Evolutionary conservation across 2,329 filamentous ascomycete genomes (phyloP).

Genomic region (Conoideocrella luteorostrata): DNA sequence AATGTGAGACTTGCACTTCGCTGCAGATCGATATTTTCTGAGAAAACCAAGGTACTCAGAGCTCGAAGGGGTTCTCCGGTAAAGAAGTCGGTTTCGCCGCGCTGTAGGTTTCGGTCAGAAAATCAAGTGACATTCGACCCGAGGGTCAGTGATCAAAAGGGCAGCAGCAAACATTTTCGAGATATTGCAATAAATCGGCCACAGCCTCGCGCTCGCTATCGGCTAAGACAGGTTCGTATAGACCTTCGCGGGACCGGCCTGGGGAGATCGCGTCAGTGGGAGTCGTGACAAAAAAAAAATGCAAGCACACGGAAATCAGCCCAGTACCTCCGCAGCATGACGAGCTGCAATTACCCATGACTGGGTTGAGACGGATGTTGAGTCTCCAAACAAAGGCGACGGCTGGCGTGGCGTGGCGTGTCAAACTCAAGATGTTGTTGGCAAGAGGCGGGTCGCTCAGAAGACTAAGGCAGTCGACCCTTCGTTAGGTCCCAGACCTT

Average conservation of each 20-base stretch:
- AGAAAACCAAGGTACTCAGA: conserved; percentile 93
- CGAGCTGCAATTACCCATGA: conserved; percentile 58
- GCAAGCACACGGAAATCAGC: conserved; percentile 5
- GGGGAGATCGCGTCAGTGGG: conserved; percentile 21
- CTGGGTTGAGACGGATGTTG: conserved; percentile 8
- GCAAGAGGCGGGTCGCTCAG: background rate
- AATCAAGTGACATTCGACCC: background rate
- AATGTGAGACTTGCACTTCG: conserved; percentile 96
- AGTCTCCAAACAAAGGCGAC: background rate
- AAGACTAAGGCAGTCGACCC: too few relatives aligned
- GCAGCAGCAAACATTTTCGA: conserved; percentile 75
- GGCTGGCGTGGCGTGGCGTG: too few relatives aligned
- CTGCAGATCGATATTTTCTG: conserved; percentile 96
- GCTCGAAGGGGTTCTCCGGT: conserved; percentile 89
- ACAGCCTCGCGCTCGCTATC: conserved; percentile 97
- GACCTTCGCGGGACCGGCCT: conserved; percentile 73
- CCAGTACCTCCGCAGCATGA: conserved; percentile 47
- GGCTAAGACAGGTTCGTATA: conserved; percentile 82
- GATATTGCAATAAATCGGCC: conserved; percentile 86
- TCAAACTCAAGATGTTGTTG: background rate
- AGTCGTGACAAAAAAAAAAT: conserved; percentile 4
- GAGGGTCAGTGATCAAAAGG: background rate
- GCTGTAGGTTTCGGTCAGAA: conserved; percentile 43
- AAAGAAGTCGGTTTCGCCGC: conserved; percentile 97
- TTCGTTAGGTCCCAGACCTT: background rate